Evolutionary conservation across 495 filamentous ascomycete species (phyloP).

Genomic region (Penicillium ucsense): DNA sequence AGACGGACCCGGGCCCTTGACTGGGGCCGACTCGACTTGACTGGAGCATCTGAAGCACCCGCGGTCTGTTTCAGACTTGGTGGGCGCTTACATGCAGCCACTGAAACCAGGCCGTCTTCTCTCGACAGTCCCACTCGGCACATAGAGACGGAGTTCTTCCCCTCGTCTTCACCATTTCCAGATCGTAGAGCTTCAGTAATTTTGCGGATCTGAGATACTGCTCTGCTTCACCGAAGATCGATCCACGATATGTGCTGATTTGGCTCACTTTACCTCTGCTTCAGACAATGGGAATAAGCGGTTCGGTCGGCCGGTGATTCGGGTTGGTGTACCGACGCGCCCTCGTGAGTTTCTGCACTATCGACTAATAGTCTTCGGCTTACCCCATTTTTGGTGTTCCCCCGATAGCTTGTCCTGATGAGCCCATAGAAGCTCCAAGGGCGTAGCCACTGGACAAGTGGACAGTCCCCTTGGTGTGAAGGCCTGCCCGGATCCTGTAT

Average conservation of each 20-base stretch:
- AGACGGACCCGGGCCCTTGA: not conserved
- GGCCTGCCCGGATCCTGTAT: too few relatives aligned
- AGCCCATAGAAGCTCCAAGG: too few relatives aligned
- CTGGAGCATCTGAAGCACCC: conserved; percentile 23
- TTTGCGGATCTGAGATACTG: too few relatives aligned
- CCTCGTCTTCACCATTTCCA: not conserved
- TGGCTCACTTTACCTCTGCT: too few relatives aligned
- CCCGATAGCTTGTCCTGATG: conserved; percentile 5
- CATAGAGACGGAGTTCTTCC: not conserved
- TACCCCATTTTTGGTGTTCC: conserved; percentile 11
- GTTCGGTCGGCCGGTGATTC: too few relatives aligned
- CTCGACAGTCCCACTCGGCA: not conserved
- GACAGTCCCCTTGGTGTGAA: not conserved
- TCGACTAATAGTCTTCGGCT: not conserved
- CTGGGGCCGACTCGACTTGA: not conserved
- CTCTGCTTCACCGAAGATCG: too few relatives aligned
- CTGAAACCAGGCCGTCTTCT: conserved; percentile 8
- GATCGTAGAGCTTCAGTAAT: too few relatives aligned
- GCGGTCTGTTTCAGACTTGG: conserved; percentile 22
- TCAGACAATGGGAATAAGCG: too few relatives aligned
- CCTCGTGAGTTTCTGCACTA: too few relatives aligned
- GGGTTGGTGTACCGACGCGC: too few relatives aligned
- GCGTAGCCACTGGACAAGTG: not conserved
- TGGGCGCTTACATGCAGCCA: conserved; percentile 27
- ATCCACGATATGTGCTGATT: too few relatives aligned